Evolutionary conservation across 345 rosid genomes (phyloP), one percentile per base, ranked within the genome.

Genomic region (Citrus glauca): DNA sequence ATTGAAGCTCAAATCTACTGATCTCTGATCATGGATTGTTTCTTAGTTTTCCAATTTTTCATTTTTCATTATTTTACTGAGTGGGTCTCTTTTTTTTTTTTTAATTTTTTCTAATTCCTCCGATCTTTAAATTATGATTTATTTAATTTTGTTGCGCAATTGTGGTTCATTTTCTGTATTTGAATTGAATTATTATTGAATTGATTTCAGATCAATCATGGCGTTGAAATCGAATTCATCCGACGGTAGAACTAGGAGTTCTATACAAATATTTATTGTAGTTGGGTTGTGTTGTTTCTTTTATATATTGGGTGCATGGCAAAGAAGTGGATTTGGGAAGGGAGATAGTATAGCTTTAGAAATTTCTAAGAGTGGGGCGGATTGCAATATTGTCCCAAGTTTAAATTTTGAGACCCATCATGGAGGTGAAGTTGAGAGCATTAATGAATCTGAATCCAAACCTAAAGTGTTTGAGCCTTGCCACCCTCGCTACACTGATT

Each of bases 261-360:
- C 98, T 53, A 75, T 96, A 56, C 97, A 94, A 79, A 86, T 96
- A 76, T 90, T 96, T 74, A 88, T 96, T 32, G 91, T 96, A 17
- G 88, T 86, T 30, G 94, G 97, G 65, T 68, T 96, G 30, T 96
- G 99, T 81, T 91, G 97, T 78, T 96, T 94, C 84, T 96, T 94
- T 76, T 96, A 96, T 84, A 86, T 94, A 30, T 79, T 96, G 19
- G 99, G 99, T 25, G 99, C 98, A 27, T 96, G 99, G 99, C 99
- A 94, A 80, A 83, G 94, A 50, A 94, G 99, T 76, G 99, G 99
- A 1, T 97, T 94, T 37, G 99, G 99, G 65, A 96, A 96, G 85
- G 99, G 98, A 40, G 99, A 96, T 75, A 91, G 94, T 68, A 95
- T 94, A 71, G 99, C 99, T 77, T 77, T 91, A 78, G 91, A 89